Evolutionary conservation across 331 rosid species (phyloP).

Genomic region (Stylosanthes scabra): DNA sequence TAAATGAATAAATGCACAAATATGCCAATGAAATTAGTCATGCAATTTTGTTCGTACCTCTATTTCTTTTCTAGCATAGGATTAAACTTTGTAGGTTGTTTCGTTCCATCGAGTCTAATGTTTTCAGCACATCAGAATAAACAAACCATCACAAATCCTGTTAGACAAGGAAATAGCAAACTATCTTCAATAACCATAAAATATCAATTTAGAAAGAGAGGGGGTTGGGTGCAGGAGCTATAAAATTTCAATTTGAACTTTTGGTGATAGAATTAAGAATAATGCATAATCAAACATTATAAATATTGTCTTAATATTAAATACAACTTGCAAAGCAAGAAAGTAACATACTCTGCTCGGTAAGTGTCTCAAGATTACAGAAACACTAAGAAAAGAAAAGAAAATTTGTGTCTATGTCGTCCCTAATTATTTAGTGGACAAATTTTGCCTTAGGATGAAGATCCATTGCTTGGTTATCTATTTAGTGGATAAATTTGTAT

Average conservation of each 20-base stretch:
- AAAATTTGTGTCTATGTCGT: too few relatives aligned
- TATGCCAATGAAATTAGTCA: too few relatives aligned
- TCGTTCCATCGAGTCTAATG: conserved; percentile 6
- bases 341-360: not conserved
- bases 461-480: too few relatives aligned
- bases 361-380: too few relatives aligned
- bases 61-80: not conserved
- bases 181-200: not conserved
- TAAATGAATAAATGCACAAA: too few relatives aligned
- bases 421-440: too few relatives aligned
- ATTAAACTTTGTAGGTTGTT: not conserved
- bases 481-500: too few relatives aligned
- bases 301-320: conserved; percentile 8
- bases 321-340: not conserved
- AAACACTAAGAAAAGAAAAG: too few relatives aligned
- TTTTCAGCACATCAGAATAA: not conserved
- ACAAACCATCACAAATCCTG: not conserved
- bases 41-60: not conserved
- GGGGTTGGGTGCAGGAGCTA: not conserved
- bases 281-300: not conserved
- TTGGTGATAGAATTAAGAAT: not conserved
- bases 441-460: too few relatives aligned
- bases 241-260: not conserved
- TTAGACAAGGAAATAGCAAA: conserved; percentile 6
- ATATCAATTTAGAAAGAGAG: not conserved